phyloP scores from a whole-genome alignment of 108 stramenopile species.

The Nannochloropsis salina region DNA sequence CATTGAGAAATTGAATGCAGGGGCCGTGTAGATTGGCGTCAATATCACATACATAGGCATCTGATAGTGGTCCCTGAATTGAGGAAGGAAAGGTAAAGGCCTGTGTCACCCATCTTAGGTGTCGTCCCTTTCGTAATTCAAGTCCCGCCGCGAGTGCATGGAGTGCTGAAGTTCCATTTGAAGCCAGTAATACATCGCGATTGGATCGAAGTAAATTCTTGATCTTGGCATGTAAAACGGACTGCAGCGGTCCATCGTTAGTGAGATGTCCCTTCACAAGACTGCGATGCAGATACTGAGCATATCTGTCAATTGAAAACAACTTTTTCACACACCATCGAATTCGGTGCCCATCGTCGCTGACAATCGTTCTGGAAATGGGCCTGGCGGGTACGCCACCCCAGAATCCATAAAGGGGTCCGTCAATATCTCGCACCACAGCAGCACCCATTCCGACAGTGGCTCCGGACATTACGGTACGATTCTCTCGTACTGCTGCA shows the following conservation, averaged over 20 bases:
- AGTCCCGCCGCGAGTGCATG: background rate
- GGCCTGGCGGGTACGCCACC: conserved; percentile 9
- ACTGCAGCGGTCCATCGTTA: background rate
- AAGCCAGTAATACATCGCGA: background rate
- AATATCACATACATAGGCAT: background rate
- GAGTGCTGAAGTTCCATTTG: conserved; percentile 12
- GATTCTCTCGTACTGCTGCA: conserved; percentile 11
- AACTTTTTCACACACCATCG: background rate
- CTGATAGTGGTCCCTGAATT: background rate
- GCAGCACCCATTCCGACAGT: conserved; percentile 4
- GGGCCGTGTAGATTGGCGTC: background rate
- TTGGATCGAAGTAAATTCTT: background rate
- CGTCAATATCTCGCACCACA: background rate
- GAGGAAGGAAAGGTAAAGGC: background rate
- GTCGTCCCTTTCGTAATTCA: conserved; percentile 4
- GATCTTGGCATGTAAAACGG: background rate
- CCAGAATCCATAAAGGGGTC: background rate
- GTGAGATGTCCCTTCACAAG: background rate
- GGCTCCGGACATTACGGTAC: background rate
- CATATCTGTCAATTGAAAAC: background rate
- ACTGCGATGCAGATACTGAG: background rate
- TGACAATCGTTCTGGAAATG: conserved; percentile 6
- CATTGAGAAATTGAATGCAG: background rate
- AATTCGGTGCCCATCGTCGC: background rate
- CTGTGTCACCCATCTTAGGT: conserved; percentile 4